Conservation (phyloP, 257 asterid genomes). For the Ilex asprella region DNA sequence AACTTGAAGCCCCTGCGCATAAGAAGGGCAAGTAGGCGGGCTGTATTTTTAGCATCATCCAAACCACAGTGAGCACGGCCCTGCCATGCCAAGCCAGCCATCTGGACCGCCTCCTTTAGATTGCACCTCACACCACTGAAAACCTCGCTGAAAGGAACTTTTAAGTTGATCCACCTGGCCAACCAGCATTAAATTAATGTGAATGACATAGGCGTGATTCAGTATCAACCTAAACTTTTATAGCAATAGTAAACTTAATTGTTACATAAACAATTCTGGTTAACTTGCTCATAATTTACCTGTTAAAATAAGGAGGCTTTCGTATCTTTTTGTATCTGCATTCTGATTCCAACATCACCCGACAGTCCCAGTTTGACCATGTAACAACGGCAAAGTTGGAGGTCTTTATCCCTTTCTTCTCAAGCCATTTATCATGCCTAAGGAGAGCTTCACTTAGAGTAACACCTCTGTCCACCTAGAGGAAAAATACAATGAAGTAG, state of each 20-base stretch:
- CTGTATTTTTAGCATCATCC: conserved; percentile 92
- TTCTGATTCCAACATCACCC: conserved; percentile 92
- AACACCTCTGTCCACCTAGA: conserved; percentile 78
- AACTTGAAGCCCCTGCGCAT: conserved; percentile 65
- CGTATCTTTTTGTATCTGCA: conserved; percentile 70
- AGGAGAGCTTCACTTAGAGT: conserved; percentile 76
- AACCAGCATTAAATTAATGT: neutral
- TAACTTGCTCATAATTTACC: conserved; percentile 22
- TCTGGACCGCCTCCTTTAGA: conserved; percentile 78
- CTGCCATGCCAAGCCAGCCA: conserved; percentile 80
- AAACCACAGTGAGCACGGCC: conserved; percentile 94
- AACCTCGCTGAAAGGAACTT: conserved; percentile 69
- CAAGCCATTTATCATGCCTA: conserved; percentile 87
- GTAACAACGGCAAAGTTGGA: conserved; percentile 84
- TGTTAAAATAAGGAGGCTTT: conserved; percentile 85
- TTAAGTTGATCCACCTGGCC: conserved; percentile 81
- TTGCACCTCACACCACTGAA: conserved; percentile 75
- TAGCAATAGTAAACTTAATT: neutral
- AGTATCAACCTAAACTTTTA: neutral
- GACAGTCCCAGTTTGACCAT: conserved; percentile 96
- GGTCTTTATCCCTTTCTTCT: conserved; percentile 65
- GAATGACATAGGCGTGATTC: too few relatives aligned
- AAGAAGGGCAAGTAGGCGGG: conserved; percentile 56
- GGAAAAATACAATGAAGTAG: neutral
- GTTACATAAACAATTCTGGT: conserved; percentile 3